These are phyloP conservation scores for Phytophthora capsici DNA, from an alignment of 352 stramenopile species.

Conservation along the genomic window DNA sequence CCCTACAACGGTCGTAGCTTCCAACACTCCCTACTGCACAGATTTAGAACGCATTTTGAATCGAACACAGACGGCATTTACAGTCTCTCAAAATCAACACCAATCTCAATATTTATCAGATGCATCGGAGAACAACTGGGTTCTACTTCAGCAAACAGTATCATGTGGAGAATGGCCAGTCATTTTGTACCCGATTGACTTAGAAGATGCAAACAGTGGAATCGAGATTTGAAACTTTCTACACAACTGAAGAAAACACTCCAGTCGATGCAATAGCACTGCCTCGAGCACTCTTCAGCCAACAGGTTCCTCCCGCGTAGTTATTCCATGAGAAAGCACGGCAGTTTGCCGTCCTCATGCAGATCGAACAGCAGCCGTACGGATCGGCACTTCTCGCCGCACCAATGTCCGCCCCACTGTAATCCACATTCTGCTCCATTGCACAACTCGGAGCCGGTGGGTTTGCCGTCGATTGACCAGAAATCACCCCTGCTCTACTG, in stretches of 20 bases:
- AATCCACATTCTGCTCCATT: conserved; percentile 41
- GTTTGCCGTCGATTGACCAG: conserved; percentile 20
- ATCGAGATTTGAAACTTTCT: conserved; percentile 6
- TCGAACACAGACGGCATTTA: conserved; percentile 8
- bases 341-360: conserved; percentile 35
- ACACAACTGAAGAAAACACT: conserved; percentile 26
- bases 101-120: conserved; percentile 8
- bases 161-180: conserved; percentile 9
- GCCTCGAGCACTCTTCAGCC: conserved; percentile 60
- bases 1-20: conserved; percentile 18
- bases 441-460: conserved; percentile 32
- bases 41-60: conserved; percentile 14
- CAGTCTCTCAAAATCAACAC: not conserved
- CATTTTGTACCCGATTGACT: conserved; percentile 26
- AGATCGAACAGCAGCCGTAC: conserved; percentile 40
- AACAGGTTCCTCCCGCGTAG: conserved; percentile 60
- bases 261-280: not conserved
- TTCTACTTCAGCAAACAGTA: not conserved
- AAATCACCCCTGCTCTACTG: conserved; percentile 17
- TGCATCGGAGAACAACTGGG: conserved; percentile 3
- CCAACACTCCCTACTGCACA: conserved; percentile 26
- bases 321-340: conserved; percentile 57
- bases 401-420: conserved; percentile 20
- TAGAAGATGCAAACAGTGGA: conserved; percentile 17
- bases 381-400: conserved; percentile 20